phyloP scores from a whole-genome alignment of 2,329 filamentous ascomycete species.

The Metarhizium rileyi region DNA sequence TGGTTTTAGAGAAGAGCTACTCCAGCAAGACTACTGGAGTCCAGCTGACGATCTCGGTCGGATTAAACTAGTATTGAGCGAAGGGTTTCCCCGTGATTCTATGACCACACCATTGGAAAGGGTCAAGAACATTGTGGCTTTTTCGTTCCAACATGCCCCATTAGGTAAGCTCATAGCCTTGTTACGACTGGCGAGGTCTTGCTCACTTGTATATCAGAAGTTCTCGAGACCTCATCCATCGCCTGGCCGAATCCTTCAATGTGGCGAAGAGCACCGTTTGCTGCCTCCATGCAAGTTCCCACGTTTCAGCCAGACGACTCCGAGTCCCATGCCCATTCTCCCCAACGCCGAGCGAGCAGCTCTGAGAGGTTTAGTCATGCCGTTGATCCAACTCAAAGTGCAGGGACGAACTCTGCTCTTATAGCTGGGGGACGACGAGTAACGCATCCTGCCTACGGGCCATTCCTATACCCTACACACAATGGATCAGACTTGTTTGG shows the following conservation, averaged over 20 bases:
- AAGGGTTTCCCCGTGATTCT: slow-evolving; percentile 54
- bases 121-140: slow-evolving; percentile 63
- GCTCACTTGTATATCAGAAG: slow-evolving; percentile 31
- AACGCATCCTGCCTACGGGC: slow-evolving; percentile 8
- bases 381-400: not conserved
- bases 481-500: slow-evolving; percentile 13
- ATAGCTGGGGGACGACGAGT: slow-evolving; percentile 3
- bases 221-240: slow-evolving; percentile 63
- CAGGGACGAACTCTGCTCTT: not conserved
- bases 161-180: slow-evolving; percentile 39
- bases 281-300: slow-evolving; percentile 30
- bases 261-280: slow-evolving; percentile 46
- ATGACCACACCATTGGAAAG: slow-evolving; percentile 48
- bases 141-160: slow-evolving; percentile 80
- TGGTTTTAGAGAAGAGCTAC: slow-evolving; percentile 56
- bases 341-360: slow-evolving; percentile 28
- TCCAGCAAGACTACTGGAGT: slow-evolving; percentile 63
- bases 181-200: not conserved
- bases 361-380: not conserved
- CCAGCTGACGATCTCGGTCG: slow-evolving; percentile 61
- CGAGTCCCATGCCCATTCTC: slow-evolving; percentile 56
- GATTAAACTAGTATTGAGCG: slow-evolving; percentile 67
- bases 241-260: slow-evolving; percentile 70
- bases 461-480: not conserved
- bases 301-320: slow-evolving; percentile 33